Base-by-base conservation (phyloP, 176 grass and related monocot species). In the Oryza australiensis region DNA sequence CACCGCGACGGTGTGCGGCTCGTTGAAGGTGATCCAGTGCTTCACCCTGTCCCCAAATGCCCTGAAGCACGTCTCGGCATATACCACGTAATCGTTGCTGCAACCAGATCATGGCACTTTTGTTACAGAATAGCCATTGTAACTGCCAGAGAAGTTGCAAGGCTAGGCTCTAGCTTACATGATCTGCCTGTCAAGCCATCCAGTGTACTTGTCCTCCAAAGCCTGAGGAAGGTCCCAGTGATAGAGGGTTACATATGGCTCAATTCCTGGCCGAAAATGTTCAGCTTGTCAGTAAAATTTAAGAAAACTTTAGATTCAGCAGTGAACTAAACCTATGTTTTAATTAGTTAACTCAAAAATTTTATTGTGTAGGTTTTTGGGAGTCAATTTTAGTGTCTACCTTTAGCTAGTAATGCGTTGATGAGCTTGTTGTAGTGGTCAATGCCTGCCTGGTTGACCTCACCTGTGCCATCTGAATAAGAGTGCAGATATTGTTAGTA, bases 181-280 rank as follows among this genome's bases (percentile, higher is more conserved):
- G 62, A 87, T 91, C 76, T 94, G 88, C 35, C 80, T 82, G 67
- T 91, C 79, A 22, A 91, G 70, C 80, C 89, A 89, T 26, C 92
- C 92, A 15, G 26, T 84, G 78, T 91, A 91, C 42, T 83, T 91
- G 71, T 94, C 92, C 11, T 86, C 79, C 62, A 94, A 79, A 27
- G 89, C 86, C 74, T 85, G 92, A 27, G 92, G 92, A 91, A 91
- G 92, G n/a, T 94, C 92, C 92, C 92, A 91, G 62, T 94, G 92
- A 49, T 89, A 94, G 27, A 94, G 84, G 7, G 90, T 92, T 33
- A 87, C 92, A 84, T 89, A 94, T 7, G 88, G 86, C 43, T 89
- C 27, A 18, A 94, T 91, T 24, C 89, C 92, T 94, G 55, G 1
- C 0, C 20, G 40, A 59, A 41, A 60, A 30, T 41, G 35, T 57